Base-by-base conservation (phyloP, 2,329 filamentous ascomycete genomes). In the Diaporthe citrichinensis region DNA sequence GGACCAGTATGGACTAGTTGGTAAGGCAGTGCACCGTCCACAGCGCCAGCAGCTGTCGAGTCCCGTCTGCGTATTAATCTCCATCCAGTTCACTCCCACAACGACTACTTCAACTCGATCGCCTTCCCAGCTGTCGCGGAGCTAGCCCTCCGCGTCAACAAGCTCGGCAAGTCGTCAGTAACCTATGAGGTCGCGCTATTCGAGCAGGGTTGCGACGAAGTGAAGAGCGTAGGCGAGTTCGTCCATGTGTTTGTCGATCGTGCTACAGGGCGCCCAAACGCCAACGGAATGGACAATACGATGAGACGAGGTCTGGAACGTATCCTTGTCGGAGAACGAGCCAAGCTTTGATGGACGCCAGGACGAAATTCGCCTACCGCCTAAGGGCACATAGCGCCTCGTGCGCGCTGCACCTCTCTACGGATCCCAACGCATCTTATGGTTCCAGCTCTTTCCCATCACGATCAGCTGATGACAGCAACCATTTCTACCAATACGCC, bases 131-230 rank as follows among this genome's bases (percentile, higher is more conserved):
- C 93, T 49, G 88, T 95, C 4, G 90, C 97, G 0, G 95, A 98
- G 79, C 88, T 98, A 6, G 94, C 92, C 1, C 84, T 98, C 58
- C 90, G 95, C 17, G 95, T 98, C 49, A 94, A 93, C 79, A 96
- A 93, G 83, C 88, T 98, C 10, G 95, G 96, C 5, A 94, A 91
- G 79, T 95, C 94, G 36, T 98, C 95, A 80, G 95, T 98, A 12
- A 94, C 92, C 17, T 98, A 98, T 81, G 96, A 98, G 82, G 91
- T 98, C 75, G 97, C 92, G 0, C 88, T 98, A 1, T 98, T 98
- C 80, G 92, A 95, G 81, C 88, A 90, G 76, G 94, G 93, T 0
- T 86, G 92, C 3, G 91, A 94, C 1, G 86, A 90, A 28, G 94
- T 97, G 14, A 95, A 94, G 81, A 95, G 95, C 15, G 95, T 98